These are phyloP conservation scores for Xylaria sp. DNA, from an alignment of 2,329 filamentous ascomycete genomes.

Conservation along the genomic window DNA sequence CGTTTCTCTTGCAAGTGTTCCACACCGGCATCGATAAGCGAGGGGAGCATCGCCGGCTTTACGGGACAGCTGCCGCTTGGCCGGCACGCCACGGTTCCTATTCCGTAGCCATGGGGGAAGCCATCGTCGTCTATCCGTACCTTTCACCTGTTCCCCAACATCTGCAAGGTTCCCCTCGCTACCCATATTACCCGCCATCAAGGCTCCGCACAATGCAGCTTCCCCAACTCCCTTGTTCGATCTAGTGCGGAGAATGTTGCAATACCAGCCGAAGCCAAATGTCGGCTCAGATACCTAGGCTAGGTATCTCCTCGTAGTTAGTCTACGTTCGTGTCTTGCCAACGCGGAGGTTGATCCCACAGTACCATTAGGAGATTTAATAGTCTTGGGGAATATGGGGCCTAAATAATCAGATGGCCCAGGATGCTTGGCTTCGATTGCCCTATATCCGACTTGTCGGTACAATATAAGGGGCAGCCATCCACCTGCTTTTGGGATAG, in stretches of 20 bases:
- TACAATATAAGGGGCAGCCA: conserved; percentile 24
- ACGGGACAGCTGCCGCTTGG: conserved; percentile 30
- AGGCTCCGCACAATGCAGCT: conserved; percentile 7
- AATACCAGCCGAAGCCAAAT: conserved; percentile 11
- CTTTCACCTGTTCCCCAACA: not conserved
- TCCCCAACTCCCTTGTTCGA: conserved; percentile 23
- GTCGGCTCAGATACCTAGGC: conserved; percentile 4
- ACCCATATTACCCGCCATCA: conserved; percentile 24
- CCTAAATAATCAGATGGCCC: not conserved
- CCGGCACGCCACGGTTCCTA: not conserved
- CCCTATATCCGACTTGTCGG: conserved; percentile 9
- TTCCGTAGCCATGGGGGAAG: conserved; percentile 7
- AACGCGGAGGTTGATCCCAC: not conserved
- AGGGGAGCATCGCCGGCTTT: conserved; percentile 16
- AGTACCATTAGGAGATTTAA: conserved; percentile 16
- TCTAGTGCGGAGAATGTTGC: conserved; percentile 32
- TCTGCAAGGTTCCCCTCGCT: not conserved
- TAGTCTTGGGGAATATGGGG: not conserved
- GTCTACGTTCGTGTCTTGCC: conserved; percentile 6
- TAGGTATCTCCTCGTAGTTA: conserved; percentile 7
- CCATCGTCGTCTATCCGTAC: not conserved
- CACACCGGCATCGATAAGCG: conserved; percentile 9
- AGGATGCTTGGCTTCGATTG: not conserved
- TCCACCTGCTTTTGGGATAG: conserved; percentile 3
- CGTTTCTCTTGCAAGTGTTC: not conserved